These are phyloP conservation scores for Lycium ferocissimum DNA, from an alignment of 257 asterid species.

Conservation along the genomic window DNA sequence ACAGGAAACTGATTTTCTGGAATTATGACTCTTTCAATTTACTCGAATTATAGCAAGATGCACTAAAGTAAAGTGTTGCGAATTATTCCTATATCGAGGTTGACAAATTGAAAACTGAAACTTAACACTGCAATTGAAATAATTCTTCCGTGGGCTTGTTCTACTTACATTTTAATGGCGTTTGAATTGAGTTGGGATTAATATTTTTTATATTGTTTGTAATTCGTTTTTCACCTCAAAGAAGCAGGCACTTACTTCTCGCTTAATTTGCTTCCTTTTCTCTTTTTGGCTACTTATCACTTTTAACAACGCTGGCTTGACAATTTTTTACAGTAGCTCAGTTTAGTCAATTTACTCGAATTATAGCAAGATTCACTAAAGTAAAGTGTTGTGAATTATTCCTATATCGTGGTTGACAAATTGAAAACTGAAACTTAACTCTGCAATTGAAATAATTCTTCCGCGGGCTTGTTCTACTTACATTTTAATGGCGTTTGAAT, in stretches of 20 bases:
- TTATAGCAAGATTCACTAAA: conserved; percentile 2
- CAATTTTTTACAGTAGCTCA: neutral
- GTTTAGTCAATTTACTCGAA: neutral
- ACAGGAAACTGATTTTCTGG: neutral
- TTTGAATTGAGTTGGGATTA: neutral
- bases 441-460: neutral
- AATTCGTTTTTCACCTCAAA: neutral
- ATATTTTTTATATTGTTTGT: too few species aligned
- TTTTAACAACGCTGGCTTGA: neutral
- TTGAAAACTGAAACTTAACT: neutral
- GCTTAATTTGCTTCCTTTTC: neutral
- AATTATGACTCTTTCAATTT: neutral
- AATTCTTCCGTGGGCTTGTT: neutral
- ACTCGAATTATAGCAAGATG: neutral
- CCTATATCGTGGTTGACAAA: neutral
- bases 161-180: neutral
- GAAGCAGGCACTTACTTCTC: neutral
- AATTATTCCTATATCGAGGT: neutral
- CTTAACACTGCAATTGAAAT: neutral
- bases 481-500: neutral
- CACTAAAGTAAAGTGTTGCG: neutral
- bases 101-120: neutral
- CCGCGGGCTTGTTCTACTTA: neutral
- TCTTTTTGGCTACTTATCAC: neutral
- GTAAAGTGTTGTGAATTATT: neutral